Percentiles rank a stretch among this genome's conserved stretches.
phyloP scores from a whole-genome alignment of 371 early-diverging fungal genomes.

The Mortierella sp. region DNA sequence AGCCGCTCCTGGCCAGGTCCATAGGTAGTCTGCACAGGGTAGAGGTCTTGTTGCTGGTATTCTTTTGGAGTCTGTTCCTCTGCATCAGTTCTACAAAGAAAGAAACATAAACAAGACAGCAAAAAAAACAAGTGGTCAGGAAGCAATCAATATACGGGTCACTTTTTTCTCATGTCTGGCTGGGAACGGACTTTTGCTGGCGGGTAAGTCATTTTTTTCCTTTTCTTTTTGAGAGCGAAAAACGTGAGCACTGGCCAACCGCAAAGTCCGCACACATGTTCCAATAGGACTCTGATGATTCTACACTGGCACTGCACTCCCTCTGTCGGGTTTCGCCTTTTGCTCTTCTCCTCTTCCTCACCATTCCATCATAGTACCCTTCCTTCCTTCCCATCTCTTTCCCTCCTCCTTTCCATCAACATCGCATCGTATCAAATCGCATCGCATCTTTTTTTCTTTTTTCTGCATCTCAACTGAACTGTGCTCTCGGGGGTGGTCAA shows the following conservation, averaged over 20 bases:
- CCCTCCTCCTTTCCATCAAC: neutral
- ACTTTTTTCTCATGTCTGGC: neutral
- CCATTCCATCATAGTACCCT: neutral
- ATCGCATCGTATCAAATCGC: conserved; percentile 3
- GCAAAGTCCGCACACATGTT: conserved; percentile 8
- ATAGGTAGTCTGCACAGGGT: neutral
- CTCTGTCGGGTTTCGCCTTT: neutral
- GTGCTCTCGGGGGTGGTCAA: neutral
- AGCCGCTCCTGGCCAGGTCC: neutral
- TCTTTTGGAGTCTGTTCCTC: neutral
- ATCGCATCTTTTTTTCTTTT: neutral
- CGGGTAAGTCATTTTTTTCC: neutral
- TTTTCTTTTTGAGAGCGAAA: neutral
- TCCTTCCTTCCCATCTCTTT: neutral
- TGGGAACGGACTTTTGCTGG: conserved; percentile 1
- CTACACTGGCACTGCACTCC: neutral
- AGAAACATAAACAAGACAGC: neutral
- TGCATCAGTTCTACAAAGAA: neutral
- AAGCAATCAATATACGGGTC: neutral
- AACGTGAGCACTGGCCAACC: conserved; percentile 12
- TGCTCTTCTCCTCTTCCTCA: neutral
- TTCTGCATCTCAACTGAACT: neutral
- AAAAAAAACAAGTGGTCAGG: neutral
- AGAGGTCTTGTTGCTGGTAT: neutral
- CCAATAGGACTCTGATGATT: neutral